phyloP scores from a whole-genome alignment of 176 grass and related monocot genomes.

The Cenchrus americanus region DNA sequence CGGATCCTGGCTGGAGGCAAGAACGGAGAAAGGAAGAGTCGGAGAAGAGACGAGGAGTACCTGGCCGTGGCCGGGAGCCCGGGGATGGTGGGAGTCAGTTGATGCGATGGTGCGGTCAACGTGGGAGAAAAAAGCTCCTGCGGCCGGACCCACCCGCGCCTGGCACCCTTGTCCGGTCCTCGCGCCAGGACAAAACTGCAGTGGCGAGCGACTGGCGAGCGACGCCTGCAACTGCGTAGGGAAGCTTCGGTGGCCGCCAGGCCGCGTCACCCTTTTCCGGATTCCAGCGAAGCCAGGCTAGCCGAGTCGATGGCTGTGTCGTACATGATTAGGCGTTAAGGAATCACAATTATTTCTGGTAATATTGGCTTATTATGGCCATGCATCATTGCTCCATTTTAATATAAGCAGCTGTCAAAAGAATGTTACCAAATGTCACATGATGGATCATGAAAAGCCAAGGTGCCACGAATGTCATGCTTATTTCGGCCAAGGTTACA shows the following conservation, averaged over 20 bases:
- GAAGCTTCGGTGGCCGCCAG: background rate
- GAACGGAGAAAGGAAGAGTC: background rate
- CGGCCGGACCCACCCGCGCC: background rate
- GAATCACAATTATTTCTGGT: background rate
- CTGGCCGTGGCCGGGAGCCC: background rate
- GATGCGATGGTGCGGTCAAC: slow-evolving; percentile 47
- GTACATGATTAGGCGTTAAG: background rate
- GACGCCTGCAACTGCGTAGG: background rate
- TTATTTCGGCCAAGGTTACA: background rate
- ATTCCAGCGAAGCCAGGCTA: background rate
- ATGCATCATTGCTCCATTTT: background rate
- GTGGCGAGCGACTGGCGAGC: background rate
- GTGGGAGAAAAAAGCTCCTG: slow-evolving; percentile 21
- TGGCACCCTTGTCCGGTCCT: background rate
- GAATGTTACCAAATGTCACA: background rate
- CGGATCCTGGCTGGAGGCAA: background rate
- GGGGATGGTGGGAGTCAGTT: slow-evolving; percentile 13
- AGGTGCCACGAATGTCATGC: background rate
- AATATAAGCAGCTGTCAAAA: too few species aligned
- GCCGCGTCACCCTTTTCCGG: background rate
- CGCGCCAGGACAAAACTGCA: slow-evolving; percentile 1
- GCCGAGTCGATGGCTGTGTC: background rate
- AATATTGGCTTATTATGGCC: background rate
- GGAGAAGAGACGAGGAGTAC: slow-evolving; percentile 5
- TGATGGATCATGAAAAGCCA: background rate